phyloP scores from a whole-genome alignment of 768 basidiomycete species.

The Pisolithus sp. region DNA sequence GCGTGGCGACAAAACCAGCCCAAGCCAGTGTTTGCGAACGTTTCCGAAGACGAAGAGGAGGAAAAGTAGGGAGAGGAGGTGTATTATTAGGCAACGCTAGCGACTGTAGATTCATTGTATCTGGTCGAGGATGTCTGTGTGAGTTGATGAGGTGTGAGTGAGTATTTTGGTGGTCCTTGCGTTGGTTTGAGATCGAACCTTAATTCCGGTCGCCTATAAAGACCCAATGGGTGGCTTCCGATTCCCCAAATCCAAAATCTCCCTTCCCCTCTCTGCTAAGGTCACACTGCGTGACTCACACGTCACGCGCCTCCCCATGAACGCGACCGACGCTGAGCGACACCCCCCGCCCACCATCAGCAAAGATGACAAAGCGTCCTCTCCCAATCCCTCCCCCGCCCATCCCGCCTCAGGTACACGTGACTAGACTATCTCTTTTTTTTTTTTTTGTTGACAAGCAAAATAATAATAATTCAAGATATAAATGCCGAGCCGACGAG shows the following conservation, averaged over 20 bases:
- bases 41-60: slow-evolving; percentile 49
- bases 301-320: slow-evolving; percentile 68
- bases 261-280: slow-evolving; percentile 42
- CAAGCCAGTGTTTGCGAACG: slow-evolving; percentile 73
- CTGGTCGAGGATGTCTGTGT: slow-evolving; percentile 6
- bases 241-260: slow-evolving; percentile 61
- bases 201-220: slow-evolving; percentile 78
- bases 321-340: slow-evolving; percentile 36
- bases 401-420: slow-evolving; percentile 34
- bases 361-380: slow-evolving; percentile 24
- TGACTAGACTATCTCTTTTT: slow-evolving; percentile 24
- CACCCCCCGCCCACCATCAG: slow-evolving; percentile 25
- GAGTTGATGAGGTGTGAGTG: slow-evolving; percentile 27
- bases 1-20: slow-evolving; percentile 87
- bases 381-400: slow-evolving; percentile 11
- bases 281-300: slow-evolving; percentile 58
- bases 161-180: slow-evolving; percentile 57
- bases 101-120: slow-evolving; percentile 6
- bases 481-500: slow-evolving; percentile 23
- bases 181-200: slow-evolving; percentile 74
- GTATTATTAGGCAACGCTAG: neutral
- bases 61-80: slow-evolving; percentile 41
- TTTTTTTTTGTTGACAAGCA: slow-evolving; percentile 28
- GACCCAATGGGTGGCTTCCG: slow-evolving; percentile 62
- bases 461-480: slow-evolving; percentile 29